Evolutionary conservation across 108 stramenopile genomes (phyloP), one percentile per base, ranked within the genome.

Genomic region (Skeletonema menzelii): DNA sequence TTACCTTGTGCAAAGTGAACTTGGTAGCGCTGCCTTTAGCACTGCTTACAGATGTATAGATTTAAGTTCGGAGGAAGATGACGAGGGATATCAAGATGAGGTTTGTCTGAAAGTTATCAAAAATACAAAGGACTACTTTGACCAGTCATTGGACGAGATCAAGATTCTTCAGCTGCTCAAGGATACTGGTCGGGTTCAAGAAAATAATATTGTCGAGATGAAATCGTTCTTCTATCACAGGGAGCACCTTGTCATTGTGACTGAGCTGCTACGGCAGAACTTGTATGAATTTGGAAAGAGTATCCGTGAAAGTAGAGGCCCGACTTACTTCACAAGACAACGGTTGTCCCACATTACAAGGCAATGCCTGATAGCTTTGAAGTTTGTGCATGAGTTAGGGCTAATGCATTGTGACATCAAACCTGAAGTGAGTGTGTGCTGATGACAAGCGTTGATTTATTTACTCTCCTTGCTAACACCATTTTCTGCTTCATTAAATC

Each of bases 61-160:
- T 73, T 80, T 96, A 59, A 84, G 75, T 56, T 84, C 91, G 0
- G 89, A 87, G 49, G 85, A 66, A 56, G 74, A 76, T 27, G 82
- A 83, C 24, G 92, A 89, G 49, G 83, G 83, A 67, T 87, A 80
- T 66, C 88, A 90, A 63, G 85, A 91, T 56, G 91, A 94, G 62
- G 97, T 97, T 8, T 97, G 97, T 69, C 76, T 97, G 34, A 99
- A 99, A 77, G 92, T 99, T 5, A 96, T 99, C 74, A 99, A 98
- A 84, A 99, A 98, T 80, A 97, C 95, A 56, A 99, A 99, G 76
- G 99, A 99, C 76, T 98, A 97, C 80, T 95, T 99, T 68, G 99
- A 99, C 77, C 99, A 99, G 75, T 94, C 91, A 5, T 73, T 99
- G 59, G 99, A 99, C 74, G 99, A 99, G 76, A 97, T 98, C 65